A percentile compares a stretch with the other conserved stretches of the same genome.
phyloP scores from a whole-genome alignment of 352 stramenopile species.

The Globisporangium cystogenes region DNA sequence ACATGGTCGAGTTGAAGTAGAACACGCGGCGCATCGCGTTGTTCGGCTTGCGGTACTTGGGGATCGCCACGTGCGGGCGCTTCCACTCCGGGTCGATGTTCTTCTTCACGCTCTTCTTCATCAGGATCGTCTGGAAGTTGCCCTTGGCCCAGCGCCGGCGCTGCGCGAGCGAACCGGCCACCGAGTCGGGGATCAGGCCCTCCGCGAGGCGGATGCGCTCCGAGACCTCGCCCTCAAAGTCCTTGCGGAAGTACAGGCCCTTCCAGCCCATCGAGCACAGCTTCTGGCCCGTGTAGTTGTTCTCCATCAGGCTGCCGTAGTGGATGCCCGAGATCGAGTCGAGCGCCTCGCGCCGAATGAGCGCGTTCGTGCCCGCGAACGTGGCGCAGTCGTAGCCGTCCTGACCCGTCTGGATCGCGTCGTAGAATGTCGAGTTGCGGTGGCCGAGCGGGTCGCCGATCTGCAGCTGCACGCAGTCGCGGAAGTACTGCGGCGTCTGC shows the following conservation, averaged over 20 bases:
- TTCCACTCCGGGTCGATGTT: conserved; percentile 80
- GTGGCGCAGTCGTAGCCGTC: conserved; percentile 81
- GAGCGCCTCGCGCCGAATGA: conserved; percentile 77
- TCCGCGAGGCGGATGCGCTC: conserved; percentile 78
- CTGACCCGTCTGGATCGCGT: conserved; percentile 82
- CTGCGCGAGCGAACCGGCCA: conserved; percentile 68
- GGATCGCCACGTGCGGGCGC: conserved; percentile 60
- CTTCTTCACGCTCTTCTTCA: conserved; percentile 77
- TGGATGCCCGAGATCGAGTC: conserved; percentile 85
- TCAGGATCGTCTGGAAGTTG: conserved; percentile 81
- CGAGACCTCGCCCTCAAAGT: conserved; percentile 73
- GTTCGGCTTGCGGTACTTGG: conserved; percentile 76
- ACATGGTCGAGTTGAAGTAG: conserved; percentile 82
- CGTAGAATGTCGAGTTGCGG: conserved; percentile 80
- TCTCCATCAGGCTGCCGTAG: conserved; percentile 81
- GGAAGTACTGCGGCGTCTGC: conserved; percentile 83
- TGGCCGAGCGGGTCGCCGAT: conserved; percentile 78
- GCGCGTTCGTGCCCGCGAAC: conserved; percentile 75
- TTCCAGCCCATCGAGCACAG: conserved; percentile 83
- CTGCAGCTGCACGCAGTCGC: conserved; percentile 77
- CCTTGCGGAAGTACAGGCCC: conserved; percentile 83
- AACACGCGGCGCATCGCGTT: conserved; percentile 82
- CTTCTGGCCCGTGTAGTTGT: conserved; percentile 75
- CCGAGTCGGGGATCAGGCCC: conserved; percentile 74
- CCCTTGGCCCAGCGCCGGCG: conserved; percentile 82